Evolutionary conservation across 352 stramenopile species (phyloP).

Genomic region (Globisporangium nunn): DNA sequence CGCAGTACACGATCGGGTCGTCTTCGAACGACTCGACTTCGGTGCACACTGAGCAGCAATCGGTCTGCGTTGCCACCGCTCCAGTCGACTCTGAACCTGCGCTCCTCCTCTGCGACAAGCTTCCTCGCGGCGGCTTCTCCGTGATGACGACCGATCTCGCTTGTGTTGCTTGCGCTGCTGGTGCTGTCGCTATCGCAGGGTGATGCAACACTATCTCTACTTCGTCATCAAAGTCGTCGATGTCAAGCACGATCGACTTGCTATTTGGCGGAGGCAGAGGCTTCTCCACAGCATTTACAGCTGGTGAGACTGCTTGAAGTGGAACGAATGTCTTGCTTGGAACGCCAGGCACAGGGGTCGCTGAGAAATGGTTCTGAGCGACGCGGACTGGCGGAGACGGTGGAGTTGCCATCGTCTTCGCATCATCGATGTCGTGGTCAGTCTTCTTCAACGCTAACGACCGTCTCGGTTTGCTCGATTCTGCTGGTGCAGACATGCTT

Average conservation of each 20-base stretch:
- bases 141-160: not conserved
- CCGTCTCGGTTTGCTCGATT: slow-evolving; percentile 3
- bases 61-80: slow-evolving; percentile 7
- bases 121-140: not conserved
- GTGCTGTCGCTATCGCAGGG: not conserved
- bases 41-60: slow-evolving; percentile 67
- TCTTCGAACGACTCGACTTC: slow-evolving; percentile 81
- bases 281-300: not conserved
- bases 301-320: not conserved
- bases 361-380: not conserved
- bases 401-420: not conserved
- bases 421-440: not conserved
- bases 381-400: not conserved
- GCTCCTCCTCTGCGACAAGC: not conserved
- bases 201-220: not conserved
- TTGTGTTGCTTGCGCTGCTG: not conserved
- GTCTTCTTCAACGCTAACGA: slow-evolving; percentile 10
- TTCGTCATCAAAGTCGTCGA: slow-evolving; percentile 11
- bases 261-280: not conserved
- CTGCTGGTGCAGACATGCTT: no score
- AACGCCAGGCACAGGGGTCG: not conserved
- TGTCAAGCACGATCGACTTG: slow-evolving; percentile 2
- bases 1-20: slow-evolving; percentile 88
- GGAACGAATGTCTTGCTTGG: not conserved
- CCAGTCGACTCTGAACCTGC: not conserved